Percentiles rank a stretch among this genome's conserved stretches.
Evolutionary conservation across 257 asterid species (phyloP).

Genomic region (Coffea canephora): DNA sequence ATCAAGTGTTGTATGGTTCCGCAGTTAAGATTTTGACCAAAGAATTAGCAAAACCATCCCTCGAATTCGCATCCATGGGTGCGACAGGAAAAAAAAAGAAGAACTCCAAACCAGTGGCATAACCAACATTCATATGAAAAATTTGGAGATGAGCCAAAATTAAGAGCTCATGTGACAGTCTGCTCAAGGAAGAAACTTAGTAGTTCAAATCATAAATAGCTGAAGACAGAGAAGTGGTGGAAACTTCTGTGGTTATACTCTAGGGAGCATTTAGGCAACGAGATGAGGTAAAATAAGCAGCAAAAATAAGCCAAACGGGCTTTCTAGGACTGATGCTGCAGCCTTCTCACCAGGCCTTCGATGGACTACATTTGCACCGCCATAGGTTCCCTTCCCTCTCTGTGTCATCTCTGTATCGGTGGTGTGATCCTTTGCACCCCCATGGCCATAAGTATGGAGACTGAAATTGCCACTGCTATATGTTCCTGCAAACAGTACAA

Average conservation of each 20-base stretch:
- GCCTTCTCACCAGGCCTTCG: constrained; percentile 16
- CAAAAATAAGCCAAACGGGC: constrained; percentile 23
- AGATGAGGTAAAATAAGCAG: constrained; percentile 18
- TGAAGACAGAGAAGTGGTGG: not conserved
- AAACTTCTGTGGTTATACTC: not conserved
- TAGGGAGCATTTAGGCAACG: constrained; percentile 9
- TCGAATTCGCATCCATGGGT: not conserved
- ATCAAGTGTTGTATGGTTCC: not conserved
- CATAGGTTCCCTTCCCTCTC: constrained; percentile 39
- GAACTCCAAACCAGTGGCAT: not conserved
- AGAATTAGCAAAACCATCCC: not conserved
- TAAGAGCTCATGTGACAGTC: not conserved
- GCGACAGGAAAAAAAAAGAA: not conserved
- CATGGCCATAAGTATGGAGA: not conserved
- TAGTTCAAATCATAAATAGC: not conserved
- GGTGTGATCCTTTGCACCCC: constrained; percentile 16
- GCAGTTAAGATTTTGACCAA: too few species aligned
- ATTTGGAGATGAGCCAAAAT: not conserved
- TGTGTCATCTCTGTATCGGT: constrained; percentile 22
- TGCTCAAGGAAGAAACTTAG: not conserved
- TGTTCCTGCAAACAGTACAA: constrained; percentile 3
- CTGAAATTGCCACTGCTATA: not conserved
- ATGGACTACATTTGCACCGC: constrained; percentile 48
- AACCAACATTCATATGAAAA: not conserved
- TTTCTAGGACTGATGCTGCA: constrained; percentile 15